Percentiles rank a stretch among this genome's conserved stretches.
phyloP scores from a whole-genome alignment of 2,329 filamentous ascomycete genomes.

The Setomelanomma holmii region DNA sequence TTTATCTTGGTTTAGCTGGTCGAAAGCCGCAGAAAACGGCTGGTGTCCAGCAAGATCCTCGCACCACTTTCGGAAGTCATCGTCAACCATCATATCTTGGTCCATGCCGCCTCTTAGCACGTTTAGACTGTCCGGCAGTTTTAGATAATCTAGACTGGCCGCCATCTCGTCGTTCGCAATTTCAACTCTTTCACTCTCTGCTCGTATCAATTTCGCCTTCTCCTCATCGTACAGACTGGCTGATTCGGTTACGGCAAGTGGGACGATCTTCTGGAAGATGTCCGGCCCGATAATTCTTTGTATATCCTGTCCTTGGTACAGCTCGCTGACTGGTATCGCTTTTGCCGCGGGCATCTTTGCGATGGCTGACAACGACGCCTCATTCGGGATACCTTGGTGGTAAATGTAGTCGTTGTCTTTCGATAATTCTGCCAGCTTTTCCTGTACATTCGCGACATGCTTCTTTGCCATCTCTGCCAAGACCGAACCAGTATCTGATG shows the following conservation, averaged over 20 bases:
- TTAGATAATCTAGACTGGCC: slow-evolving; percentile 90
- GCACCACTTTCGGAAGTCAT: slow-evolving; percentile 94
- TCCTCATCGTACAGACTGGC: slow-evolving; percentile 98
- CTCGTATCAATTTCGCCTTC: slow-evolving; percentile 92
- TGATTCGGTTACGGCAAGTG: slow-evolving; percentile 93
- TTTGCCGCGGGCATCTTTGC: slow-evolving; percentile 94
- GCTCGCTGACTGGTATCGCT: slow-evolving; percentile 93
- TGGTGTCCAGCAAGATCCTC: slow-evolving; percentile 88
- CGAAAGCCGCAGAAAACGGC: slow-evolving; percentile 78
- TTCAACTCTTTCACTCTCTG: slow-evolving; percentile 92
- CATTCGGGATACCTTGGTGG: slow-evolving; percentile 86
- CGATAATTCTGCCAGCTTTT: slow-evolving; percentile 75
- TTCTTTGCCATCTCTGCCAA: slow-evolving; percentile 84
- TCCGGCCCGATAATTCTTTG: slow-evolving; percentile 96
- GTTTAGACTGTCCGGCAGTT: slow-evolving; percentile 86
- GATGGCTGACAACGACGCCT: slow-evolving; percentile 81
- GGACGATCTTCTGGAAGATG: slow-evolving; percentile 95
- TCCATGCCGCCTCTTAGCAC: slow-evolving; percentile 93
- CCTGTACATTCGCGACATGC: slow-evolving; percentile 80
- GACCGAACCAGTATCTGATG: slow-evolving; percentile 75
- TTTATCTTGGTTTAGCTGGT: slow-evolving; percentile 79
- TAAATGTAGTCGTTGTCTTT: slow-evolving; percentile 99
- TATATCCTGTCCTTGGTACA: slow-evolving; percentile 97
- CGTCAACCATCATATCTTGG: slow-evolving; percentile 84
- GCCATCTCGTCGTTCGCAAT: slow-evolving; percentile 95